Evolutionary conservation across 148 eudicot species (phyloP).

Genomic region (Rhododendron vialii): DNA sequence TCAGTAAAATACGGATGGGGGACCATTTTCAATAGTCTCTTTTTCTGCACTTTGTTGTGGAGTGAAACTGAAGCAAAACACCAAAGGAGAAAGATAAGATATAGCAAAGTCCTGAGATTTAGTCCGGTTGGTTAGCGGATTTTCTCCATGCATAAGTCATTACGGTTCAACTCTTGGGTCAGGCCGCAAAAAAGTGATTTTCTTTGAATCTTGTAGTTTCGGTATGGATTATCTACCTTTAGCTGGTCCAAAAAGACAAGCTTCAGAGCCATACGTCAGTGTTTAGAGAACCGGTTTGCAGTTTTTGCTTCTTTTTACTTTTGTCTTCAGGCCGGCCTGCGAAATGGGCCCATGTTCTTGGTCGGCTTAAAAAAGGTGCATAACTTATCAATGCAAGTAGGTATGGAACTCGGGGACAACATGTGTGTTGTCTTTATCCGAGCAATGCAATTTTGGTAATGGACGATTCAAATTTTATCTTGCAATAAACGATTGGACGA

Average conservation of each 20-base stretch:
- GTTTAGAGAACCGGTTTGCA: conserved; percentile 9
- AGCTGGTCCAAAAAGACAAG: background rate
- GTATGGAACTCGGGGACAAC: too few relatives aligned
- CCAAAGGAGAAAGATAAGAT: background rate
- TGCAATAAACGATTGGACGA: too few relatives aligned
- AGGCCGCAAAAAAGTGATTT: too few relatives aligned
- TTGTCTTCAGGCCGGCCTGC: background rate
- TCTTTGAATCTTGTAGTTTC: too few relatives aligned
- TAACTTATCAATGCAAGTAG: too few relatives aligned
- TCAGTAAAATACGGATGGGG: background rate
- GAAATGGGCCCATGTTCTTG: background rate
- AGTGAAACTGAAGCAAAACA: conserved; percentile 14
- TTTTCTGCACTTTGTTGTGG: background rate
- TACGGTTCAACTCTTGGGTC: too few relatives aligned
- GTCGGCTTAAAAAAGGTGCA: background rate
- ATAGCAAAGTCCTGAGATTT: too few relatives aligned
- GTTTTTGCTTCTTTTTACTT: background rate
- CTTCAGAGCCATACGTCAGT: background rate
- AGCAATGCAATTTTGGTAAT: too few relatives aligned
- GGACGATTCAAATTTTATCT: too few relatives aligned
- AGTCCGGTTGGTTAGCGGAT: background rate
- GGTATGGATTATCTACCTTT: too few relatives aligned
- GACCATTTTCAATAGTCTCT: background rate
- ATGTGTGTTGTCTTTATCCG: too few relatives aligned
- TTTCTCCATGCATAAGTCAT: too few relatives aligned